Evolutionary conservation across 441 rosid genomes (phyloP), one percentile per base, ranked within the genome.

Genomic region (Biscutella laevigata): DNA sequence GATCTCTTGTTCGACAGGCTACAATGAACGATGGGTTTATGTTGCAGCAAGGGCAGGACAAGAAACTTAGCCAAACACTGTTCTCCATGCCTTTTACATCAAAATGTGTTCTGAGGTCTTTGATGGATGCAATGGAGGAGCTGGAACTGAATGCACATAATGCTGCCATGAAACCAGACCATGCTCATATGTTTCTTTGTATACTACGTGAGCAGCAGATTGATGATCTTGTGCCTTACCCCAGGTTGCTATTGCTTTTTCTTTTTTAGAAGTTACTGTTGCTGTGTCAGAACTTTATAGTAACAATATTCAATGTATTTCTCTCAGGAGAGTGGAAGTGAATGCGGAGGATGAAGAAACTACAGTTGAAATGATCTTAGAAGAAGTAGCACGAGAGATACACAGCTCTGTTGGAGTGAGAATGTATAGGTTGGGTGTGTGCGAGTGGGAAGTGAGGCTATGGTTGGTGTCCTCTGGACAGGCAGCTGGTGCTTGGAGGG

Each of bases 401-500:
- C 97, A 94, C 70, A 73, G 77, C 51, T 70, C 77, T 35, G 71
- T 73, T 58, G 99, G 99, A 60, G 96, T 83, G 43, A 83, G 86
- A 76, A 89, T 94, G 99, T 84, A 94, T 50, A 79, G 76, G 54
- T 65, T 89, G 69, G 84, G 95, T 71, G 97, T 90, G 53, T 84
- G 86, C 36, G 95, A 89, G 76, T 89, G 99, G 99, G 99, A 94
- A 79, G 92, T 89, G 75, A 85, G 89, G 81, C 79, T 94, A 59
- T 85, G 99, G 99, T 79, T 94, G 68, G 67, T 74, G 33, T 78
- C 92, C 62, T 72, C 82, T 49, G 97, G 96, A 53, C 77, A 68
- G 60, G 91, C 94, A 53, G 85, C 79, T 68, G 97, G 99, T 33
- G 94, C 97, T 50, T 94, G 99, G 97, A 87, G 99, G 76, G 72